Base-by-base conservation (phyloP, 1,284 basidiomycete genomes). In the Trichosporon ovoides region DNA sequence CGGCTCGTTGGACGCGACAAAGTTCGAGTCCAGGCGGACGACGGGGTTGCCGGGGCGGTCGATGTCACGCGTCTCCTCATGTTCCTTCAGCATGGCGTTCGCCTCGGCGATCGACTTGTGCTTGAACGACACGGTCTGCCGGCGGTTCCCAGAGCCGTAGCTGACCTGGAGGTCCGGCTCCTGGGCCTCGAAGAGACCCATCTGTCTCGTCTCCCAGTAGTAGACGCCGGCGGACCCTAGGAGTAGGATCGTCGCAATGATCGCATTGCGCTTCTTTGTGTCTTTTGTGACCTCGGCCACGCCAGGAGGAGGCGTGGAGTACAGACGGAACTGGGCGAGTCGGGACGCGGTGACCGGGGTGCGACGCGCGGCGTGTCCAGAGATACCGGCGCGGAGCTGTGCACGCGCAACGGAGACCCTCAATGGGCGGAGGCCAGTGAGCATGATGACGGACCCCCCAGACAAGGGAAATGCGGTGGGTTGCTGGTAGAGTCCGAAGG, bases 1-100 rank as follows among this genome's bases (percentile, higher is more conserved):
- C 16, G 91, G 91, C 62, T 89, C 84, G 71, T 97, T 97, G 7
- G 90, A 87, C 1, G 89, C 80, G 36, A 97, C 78, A 49, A 82
- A 83, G 19, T 89, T 89, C 1, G 87, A 91, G 52, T 87, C 83
- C 76, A 88, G 87, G 37, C 72, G 83, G 83, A 66, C 55, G 1
- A 78, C 74, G 3, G 74, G 71, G 61, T 76, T 77, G 1, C 73
- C 70, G 3, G 37, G 53, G 40, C 63, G 53, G 11, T 37, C 66
- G 10, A 61, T 57, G 10, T 28, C 38, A 38, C 37, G 52, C 6
- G 50, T 62, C 28, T 49, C 53, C 61, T 75, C 70, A 53, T 76
- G 48, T 20, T 56, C 68, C 22, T 63, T 64, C 20, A 76, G 56
- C 51, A 69, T 70, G 33, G 28, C 52, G 55, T 74, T 71, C 13